Conservation (phyloP, 805 yeast genomes). For the Naumovozyma dairenensis region DNA sequence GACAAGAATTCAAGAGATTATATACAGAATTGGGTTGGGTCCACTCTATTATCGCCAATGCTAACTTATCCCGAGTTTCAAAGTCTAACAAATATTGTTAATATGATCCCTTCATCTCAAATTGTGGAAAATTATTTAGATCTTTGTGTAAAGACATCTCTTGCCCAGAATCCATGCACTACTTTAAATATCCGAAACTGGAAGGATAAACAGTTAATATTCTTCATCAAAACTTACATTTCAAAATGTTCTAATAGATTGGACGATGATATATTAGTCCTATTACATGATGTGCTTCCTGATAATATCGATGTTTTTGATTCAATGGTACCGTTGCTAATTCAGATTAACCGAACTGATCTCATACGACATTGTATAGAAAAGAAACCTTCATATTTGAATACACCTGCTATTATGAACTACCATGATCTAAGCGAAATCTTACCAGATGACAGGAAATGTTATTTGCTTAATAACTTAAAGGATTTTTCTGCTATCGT, state of each 20-base stretch:
- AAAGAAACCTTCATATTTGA: constrained; percentile 1
- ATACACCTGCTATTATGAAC: not conserved
- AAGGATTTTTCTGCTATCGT: constrained; percentile 3
- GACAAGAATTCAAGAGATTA: constrained; percentile 9
- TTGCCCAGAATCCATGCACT: constrained; percentile 4
- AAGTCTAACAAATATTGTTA: constrained; percentile 12
- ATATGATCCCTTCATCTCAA: constrained; percentile 7
- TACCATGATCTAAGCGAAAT: not conserved
- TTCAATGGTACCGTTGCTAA: constrained; percentile 1
- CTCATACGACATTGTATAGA: constrained; percentile 4
- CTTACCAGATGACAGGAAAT: not conserved
- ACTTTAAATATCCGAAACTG: constrained; percentile 8
- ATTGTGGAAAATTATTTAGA: constrained; percentile 14
- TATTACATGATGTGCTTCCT: constrained; percentile 2
- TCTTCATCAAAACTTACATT: constrained; percentile 7
- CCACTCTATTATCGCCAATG: constrained; percentile 14
- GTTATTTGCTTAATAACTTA: not conserved
- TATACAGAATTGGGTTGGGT: constrained; percentile 18
- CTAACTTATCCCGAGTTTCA: constrained; percentile 9
- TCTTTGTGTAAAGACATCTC: constrained; percentile 6
- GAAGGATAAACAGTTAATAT: constrained; percentile 7
- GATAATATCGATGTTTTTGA: constrained; percentile 1
- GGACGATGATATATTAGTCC: not conserved
- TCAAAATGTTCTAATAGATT: constrained; percentile 1
- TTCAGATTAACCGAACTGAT: not conserved